Base-by-base conservation (phyloP, 192 early-diverging fungal species). In the Ambispora gerdemannii region DNA sequence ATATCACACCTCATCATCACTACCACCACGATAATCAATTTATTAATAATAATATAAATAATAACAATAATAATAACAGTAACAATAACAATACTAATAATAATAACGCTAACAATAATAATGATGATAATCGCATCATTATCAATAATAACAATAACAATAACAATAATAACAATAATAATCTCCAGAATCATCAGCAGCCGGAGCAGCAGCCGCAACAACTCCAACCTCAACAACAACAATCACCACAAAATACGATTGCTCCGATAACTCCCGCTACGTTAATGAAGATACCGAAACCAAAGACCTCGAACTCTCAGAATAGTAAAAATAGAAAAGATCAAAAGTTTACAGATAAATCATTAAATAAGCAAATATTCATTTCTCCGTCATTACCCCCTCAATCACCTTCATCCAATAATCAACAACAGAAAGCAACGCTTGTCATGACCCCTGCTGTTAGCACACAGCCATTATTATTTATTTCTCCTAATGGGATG, bases 231-330 rank as follows among this genome's bases (percentile, higher is more conserved):
- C 33, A 28, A 4, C 35, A 11, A 20, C 4, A n/a, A 43, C 17
- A n/a, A 30, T 67, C 34, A 2, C 36, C 11, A 49, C 3, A 24
- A 27, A 35, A 56, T 25, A 56, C 53, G 24, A 55, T 69, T 35
- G 81, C 82, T 28, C 90, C 90, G 8, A 85, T 86, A 6, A 91
- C 90, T 0, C 90, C 90, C 3, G 82, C 83, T 7, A 80, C 85
- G 10, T 65, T 91, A 22, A 90, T 91, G 88, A 84, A 85, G 8
- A 77, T 76, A 63, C 58, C 63, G 2, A 72, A 71, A 4, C 74
- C 70, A 2, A 32, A 65, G 1, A 71, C 70, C 3, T 49, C 76
- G 27, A 68, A 61, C 20, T 67, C 72, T 25, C 61, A 11, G 70
- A 73, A 22, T 17, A 33, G 19, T 38, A 36, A 15, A 38, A 52